phyloP scores from a whole-genome alignment of 2,329 filamentous ascomycete genomes.

The Botrytis aclada region DNA sequence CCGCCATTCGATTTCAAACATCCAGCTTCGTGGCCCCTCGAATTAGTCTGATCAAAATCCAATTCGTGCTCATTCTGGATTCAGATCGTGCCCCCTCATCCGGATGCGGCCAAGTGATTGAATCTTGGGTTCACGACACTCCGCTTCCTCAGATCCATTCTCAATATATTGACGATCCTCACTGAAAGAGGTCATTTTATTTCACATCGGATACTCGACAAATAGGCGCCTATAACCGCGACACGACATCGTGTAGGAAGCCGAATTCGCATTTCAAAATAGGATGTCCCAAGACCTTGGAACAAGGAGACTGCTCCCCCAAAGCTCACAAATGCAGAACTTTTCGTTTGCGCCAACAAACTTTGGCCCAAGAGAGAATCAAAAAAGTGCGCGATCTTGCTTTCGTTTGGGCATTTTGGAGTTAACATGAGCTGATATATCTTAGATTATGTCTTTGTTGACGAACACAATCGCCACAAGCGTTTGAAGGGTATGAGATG shows the following conservation, averaged over 20 bases:
- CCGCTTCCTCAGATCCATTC: constrained; percentile 6
- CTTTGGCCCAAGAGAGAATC: constrained; percentile 67
- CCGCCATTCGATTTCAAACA: constrained; percentile 10
- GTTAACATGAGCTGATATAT: constrained; percentile 35
- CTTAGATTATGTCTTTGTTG: constrained; percentile 96
- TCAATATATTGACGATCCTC: neutral
- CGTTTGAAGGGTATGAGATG: constrained; percentile 73
- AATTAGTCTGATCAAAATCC: neutral
- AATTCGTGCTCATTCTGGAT: constrained; percentile 4
- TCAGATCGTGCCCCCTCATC: constrained; percentile 13
- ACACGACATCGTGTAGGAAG: neutral
- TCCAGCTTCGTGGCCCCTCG: constrained; percentile 5
- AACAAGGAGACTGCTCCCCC: constrained; percentile 61
- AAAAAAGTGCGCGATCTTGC: constrained; percentile 67
- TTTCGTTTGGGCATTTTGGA: constrained; percentile 4
- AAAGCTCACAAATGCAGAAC: constrained; percentile 67
- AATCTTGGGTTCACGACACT: constrained; percentile 9
- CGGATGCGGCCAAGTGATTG: neutral
- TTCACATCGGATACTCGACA: neutral
- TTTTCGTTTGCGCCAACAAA: constrained; percentile 71
- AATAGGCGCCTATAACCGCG: neutral
- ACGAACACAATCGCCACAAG: constrained; percentile 98
- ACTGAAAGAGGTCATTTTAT: neutral
- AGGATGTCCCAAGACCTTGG: constrained; percentile 59
- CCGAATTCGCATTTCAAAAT: constrained; percentile 6